Evolutionary conservation across 495 filamentous ascomycete genomes (phyloP).

Genomic region (Xylaria cubensis): DNA sequence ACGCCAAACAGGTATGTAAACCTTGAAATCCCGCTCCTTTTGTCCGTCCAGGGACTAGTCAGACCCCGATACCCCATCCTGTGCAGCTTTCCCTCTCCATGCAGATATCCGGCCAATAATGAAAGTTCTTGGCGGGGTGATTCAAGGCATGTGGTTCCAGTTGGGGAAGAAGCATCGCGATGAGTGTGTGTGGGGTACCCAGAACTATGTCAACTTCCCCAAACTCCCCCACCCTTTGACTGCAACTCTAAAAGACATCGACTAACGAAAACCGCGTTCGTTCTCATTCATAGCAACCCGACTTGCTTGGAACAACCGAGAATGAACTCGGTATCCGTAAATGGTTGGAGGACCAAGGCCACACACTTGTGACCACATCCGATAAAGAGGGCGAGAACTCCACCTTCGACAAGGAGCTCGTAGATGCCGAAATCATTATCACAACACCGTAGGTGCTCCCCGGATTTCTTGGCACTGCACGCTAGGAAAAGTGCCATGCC

Average conservation of each 20-base stretch:
- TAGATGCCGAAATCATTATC: slow-evolving; percentile 98
- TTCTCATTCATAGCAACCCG: slow-evolving; percentile 66
- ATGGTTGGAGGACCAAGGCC: slow-evolving; percentile 95
- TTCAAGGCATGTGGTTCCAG: slow-evolving; percentile 17
- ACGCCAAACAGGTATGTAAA: slow-evolving; percentile 56
- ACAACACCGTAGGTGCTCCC: slow-evolving; percentile 85
- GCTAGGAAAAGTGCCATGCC: background rate
- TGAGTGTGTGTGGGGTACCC: slow-evolving; percentile 27
- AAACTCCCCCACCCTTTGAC: slow-evolving; percentile 5
- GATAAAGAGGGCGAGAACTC: slow-evolving; percentile 97
- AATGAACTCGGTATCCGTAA: slow-evolving; percentile 96
- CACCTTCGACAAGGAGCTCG: slow-evolving; percentile 91
- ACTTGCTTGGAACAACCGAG: slow-evolving; percentile 91
- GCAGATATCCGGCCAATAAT: slow-evolving; percentile 32
- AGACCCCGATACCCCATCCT: background rate
- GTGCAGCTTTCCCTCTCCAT: slow-evolving; percentile 21
- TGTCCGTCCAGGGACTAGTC: background rate
- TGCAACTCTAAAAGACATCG: background rate
- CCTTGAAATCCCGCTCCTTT: background rate
- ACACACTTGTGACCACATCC: slow-evolving; percentile 94
- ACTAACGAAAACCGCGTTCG: slow-evolving; percentile 34
- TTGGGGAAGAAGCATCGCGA: slow-evolving; percentile 17
- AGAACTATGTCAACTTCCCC: slow-evolving; percentile 13
- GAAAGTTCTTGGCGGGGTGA: slow-evolving; percentile 26
- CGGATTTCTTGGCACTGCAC: slow-evolving; percentile 21